Evolutionary conservation across 495 filamentous ascomycete genomes (phyloP).

Genomic region (Aspergillus kassunensis): DNA sequence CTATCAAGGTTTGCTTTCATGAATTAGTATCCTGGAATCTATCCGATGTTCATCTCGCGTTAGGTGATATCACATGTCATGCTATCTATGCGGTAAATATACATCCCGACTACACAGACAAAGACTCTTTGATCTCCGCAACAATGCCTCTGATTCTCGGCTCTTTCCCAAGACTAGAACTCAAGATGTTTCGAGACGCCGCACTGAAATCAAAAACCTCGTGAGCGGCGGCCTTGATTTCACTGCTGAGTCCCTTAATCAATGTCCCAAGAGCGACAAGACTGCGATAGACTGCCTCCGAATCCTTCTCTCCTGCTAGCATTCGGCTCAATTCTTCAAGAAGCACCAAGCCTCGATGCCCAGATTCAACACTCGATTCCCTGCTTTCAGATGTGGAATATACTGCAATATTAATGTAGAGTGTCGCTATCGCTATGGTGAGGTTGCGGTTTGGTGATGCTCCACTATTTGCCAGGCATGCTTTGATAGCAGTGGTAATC

Average conservation of each 20-base stretch:
- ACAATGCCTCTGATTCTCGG: constrained; percentile 48
- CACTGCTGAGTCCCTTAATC: constrained; percentile 37
- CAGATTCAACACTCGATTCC: constrained; percentile 35
- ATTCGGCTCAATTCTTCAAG: constrained; percentile 62
- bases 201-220: constrained; percentile 43
- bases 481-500: constrained; percentile 48
- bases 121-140: constrained; percentile 37
- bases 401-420: constrained; percentile 82
- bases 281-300: constrained; percentile 77
- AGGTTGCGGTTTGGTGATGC: constrained; percentile 70
- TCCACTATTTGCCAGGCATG: constrained; percentile 38
- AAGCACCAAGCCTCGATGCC: constrained; percentile 55
- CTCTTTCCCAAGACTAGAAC: constrained; percentile 41
- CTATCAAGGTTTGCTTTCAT: not conserved
- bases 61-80: not conserved
- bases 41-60: not conserved
- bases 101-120: constrained; percentile 17
- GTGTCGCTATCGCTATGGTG: constrained; percentile 73
- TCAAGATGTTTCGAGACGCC: constrained; percentile 32
- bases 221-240: constrained; percentile 46
- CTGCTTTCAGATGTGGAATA: constrained; percentile 45
- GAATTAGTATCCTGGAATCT: not conserved
- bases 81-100: not conserved
- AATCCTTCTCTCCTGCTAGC: constrained; percentile 61
- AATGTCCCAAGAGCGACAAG: constrained; percentile 83